These are phyloP conservation scores for Phycomyces blakesleeanus DNA, from an alignment of 192 early-diverging fungal genomes.

Conservation along the genomic window DNA sequence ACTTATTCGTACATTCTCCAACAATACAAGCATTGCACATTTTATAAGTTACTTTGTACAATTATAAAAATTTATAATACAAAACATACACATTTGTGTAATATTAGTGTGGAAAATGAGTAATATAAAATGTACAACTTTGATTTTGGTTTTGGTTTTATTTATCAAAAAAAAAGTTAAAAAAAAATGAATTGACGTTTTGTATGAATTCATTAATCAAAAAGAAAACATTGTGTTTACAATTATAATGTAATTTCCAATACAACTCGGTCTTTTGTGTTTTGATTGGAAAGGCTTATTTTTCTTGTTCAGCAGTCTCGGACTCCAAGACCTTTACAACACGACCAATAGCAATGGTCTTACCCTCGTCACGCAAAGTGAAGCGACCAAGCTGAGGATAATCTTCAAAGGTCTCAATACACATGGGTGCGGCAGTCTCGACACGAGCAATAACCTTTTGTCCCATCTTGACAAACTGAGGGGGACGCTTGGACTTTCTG, in stretches of 20 bases:
- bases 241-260: slow-evolving; percentile 6
- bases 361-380: slow-evolving; percentile 97
- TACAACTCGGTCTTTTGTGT: not conserved
- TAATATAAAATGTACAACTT: no score
- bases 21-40: no score
- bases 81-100: no score
- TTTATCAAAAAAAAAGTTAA: no score
- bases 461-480: slow-evolving; percentile 91
- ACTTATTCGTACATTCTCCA: no score
- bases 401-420: slow-evolving; percentile 83
- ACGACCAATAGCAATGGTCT: slow-evolving; percentile 95
- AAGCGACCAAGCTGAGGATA: slow-evolving; percentile 93
- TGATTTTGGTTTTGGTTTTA: no score
- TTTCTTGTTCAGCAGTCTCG: slow-evolving; percentile 12
- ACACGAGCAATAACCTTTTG: slow-evolving; percentile 86
- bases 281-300: not conserved
- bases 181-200: no score
- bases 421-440: slow-evolving; percentile 70
- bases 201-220: no score
- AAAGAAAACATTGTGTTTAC: no score
- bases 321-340: slow-evolving; percentile 71
- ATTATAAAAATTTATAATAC: no score
- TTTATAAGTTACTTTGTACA: no score
- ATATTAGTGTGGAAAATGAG: no score
- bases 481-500: slow-evolving; percentile 81